Conservation (phyloP, 768 basidiomycete genomes). For the Thelephora ganbajun region DNA sequence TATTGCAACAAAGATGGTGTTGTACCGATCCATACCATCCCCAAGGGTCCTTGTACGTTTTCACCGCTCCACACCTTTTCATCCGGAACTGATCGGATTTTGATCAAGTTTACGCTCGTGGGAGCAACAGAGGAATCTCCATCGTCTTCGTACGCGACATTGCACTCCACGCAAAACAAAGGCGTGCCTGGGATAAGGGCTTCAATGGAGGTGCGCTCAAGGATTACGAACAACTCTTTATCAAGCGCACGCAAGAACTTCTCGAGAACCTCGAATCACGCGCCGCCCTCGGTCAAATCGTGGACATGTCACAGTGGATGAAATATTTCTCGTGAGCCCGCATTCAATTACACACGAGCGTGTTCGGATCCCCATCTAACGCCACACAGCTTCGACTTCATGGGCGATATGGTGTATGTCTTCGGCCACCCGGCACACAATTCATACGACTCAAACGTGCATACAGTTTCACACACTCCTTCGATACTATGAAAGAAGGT, state of each 20-base stretch:
- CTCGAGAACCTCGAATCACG: conserved; percentile 4
- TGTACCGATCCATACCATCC: conserved; percentile 5
- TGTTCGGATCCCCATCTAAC: neutral
- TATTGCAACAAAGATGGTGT: conserved; percentile 5
- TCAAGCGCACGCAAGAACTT: conserved; percentile 19
- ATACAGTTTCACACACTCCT: conserved; percentile 15
- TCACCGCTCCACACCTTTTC: neutral
- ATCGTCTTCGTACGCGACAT: conserved; percentile 22
- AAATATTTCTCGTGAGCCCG: conserved; percentile 24
- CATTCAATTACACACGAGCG: neutral
- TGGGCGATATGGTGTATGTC: conserved; percentile 33
- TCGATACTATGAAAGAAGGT: conserved; percentile 13
- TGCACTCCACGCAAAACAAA: conserved; percentile 24
- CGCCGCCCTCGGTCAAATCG: conserved; percentile 5
- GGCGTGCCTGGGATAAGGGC: conserved; percentile 29
- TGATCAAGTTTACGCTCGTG: conserved; percentile 3
- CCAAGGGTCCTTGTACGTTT: conserved; percentile 10
- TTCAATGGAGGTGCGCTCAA: conserved; percentile 28
- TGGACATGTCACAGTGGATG: conserved; percentile 22
- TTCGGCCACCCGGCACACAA: neutral
- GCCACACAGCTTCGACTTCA: conserved; percentile 26
- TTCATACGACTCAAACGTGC: neutral
- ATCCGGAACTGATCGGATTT: neutral
- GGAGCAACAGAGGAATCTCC: neutral
- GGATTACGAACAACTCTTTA: conserved; percentile 26